Conservation (phyloP, 2,329 filamentous ascomycete genomes). For the Gliomastix tumulicola region DNA sequence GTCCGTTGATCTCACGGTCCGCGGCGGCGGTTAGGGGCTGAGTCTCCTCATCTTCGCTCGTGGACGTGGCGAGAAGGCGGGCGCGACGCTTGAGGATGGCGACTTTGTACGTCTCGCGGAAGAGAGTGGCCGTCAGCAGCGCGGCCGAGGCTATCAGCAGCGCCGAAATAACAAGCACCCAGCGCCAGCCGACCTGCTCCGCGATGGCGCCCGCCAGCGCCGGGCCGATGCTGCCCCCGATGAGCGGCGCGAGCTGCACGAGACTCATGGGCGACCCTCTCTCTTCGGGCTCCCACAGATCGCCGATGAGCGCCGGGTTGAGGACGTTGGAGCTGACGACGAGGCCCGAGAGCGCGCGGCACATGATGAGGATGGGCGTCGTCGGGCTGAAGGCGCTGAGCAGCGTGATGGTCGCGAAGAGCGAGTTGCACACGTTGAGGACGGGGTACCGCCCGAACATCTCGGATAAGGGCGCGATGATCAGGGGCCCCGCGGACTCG, state of each 20-base stretch:
- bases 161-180: slow-evolving; percentile 42
- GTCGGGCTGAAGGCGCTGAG: slow-evolving; percentile 37
- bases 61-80: neutral
- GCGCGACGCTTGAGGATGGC: slow-evolving; percentile 31
- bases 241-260: slow-evolving; percentile 47
- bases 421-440: slow-evolving; percentile 43
- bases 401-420: slow-evolving; percentile 42
- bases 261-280: slow-evolving; percentile 52
- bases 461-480: slow-evolving; percentile 59
- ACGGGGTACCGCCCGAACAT: slow-evolving; percentile 48
- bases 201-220: slow-evolving; percentile 47
- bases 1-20: too few relatives aligned
- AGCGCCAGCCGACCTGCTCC: slow-evolving; percentile 46
- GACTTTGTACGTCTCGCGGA: slow-evolving; percentile 55
- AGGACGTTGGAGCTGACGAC: slow-evolving; percentile 59
- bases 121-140: slow-evolving; percentile 40
- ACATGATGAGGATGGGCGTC: slow-evolving; percentile 39
- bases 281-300: slow-evolving; percentile 51
- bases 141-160: slow-evolving; percentile 40
- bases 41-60: neutral
- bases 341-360: slow-evolving; percentile 52
- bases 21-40: neutral
- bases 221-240: slow-evolving; percentile 51
- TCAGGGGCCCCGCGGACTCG: slow-evolving; percentile 51
- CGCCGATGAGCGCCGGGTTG: slow-evolving; percentile 56